phyloP scores from a whole-genome alignment of 1,284 basidiomycete species.

The Sanghuangporus weigelae region DNA sequence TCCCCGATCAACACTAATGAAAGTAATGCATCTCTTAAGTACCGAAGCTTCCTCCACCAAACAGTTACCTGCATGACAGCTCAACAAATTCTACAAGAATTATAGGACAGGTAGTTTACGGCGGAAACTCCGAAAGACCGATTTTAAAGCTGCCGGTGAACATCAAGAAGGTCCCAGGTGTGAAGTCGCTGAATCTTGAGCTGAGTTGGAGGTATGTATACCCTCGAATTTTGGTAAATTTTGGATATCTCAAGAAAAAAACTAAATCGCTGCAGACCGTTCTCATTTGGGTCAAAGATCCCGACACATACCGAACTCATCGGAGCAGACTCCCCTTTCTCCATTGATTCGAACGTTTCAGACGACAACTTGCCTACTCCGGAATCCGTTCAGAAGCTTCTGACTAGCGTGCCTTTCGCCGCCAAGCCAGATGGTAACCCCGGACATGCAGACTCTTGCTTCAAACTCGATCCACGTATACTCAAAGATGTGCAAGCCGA shows the following conservation, averaged over 20 bases:
- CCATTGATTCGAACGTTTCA: neutral
- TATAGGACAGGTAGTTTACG: neutral
- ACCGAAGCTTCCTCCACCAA: slow-evolving; percentile 29
- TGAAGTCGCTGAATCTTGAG: slow-evolving; percentile 51
- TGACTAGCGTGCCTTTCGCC: neutral
- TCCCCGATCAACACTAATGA: neutral
- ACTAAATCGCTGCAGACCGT: slow-evolving; percentile 29
- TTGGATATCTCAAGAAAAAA: neutral
- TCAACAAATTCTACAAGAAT: neutral
- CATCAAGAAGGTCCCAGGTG: slow-evolving; percentile 52
- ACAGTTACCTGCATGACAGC: slow-evolving; percentile 1
- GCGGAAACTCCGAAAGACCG: neutral
- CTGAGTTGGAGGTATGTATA: slow-evolving; percentile 63
- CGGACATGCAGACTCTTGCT: neutral
- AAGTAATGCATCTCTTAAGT: neutral
- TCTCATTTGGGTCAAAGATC: slow-evolving; percentile 39
- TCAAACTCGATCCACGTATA: neutral
- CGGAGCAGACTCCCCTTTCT: slow-evolving; percentile 20
- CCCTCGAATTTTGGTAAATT: neutral
- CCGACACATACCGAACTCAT: slow-evolving; percentile 43
- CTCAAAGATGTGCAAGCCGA: neutral
- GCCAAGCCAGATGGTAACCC: neutral
- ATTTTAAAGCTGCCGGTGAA: slow-evolving; percentile 22
- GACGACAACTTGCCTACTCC: neutral
- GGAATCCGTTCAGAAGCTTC: neutral